Evolutionary conservation across 345 rosid genomes (phyloP).

Genomic region (Cochlearia excelsa): DNA sequence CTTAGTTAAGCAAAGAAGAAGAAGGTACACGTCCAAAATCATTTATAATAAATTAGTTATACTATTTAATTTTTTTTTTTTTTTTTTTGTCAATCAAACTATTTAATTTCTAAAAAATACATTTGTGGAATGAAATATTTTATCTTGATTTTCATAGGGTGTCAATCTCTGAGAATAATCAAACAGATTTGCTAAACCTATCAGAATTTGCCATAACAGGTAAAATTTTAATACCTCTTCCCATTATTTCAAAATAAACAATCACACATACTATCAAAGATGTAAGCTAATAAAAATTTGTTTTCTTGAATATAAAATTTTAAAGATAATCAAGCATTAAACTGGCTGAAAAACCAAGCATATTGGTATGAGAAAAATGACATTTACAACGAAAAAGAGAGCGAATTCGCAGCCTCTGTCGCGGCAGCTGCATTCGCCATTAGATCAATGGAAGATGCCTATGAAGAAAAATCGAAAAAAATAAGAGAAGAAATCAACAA

Average conservation of each 20-base stretch:
- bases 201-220: slow-evolving; percentile 27
- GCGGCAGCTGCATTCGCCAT: slow-evolving; percentile 59
- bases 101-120: too few relatives aligned
- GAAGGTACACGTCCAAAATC: slow-evolving; percentile 18
- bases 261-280: neutral
- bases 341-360: slow-evolving; percentile 43
- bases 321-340: slow-evolving; percentile 39
- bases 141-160: slow-evolving; percentile 17
- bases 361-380: slow-evolving; percentile 40
- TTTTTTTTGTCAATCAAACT: too few relatives aligned
- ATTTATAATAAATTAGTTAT: neutral
- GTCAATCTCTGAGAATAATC: slow-evolving; percentile 25
- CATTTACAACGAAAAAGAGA: slow-evolving; percentile 30
- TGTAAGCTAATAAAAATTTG: neutral
- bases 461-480: slow-evolving; percentile 30
- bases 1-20: slow-evolving; percentile 27
- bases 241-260: neutral
- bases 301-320: neutral
- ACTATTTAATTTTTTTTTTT: neutral
- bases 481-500: slow-evolving; percentile 41
- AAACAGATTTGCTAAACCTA: slow-evolving; percentile 12
- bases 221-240: slow-evolving; percentile 4
- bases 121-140: too few relatives aligned
- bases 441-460: slow-evolving; percentile 43
- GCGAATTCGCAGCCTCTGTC: slow-evolving; percentile 52